Evolutionary conservation across 169 alveolate species (phyloP), one percentile per base, ranked within the genome.

Genomic region (Cryptosporidium tyzzeri): DNA sequence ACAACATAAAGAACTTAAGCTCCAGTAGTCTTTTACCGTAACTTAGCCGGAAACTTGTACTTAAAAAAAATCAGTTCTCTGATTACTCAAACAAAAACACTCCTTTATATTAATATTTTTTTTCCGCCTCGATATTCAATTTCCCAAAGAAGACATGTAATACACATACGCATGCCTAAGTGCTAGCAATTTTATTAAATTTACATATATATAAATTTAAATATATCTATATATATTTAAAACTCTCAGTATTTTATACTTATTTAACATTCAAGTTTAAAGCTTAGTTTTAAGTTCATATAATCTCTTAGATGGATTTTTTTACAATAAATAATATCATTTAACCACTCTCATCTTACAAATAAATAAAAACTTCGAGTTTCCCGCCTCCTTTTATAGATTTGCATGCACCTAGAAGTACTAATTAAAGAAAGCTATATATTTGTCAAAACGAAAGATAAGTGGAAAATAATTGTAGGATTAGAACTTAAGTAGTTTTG

Each of bases 351-450:
- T 23, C 29, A 55, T 55, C 18, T 55, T 16, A 0, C 23, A 8
- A 55, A 21, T 16, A 55, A 55, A 53, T 31, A 31, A 31, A 55
- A 55, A 23, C n/a, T n/a, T n/a, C 5, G 4, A 73, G 3, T 6
- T 71, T 73, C 69, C 86, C 86, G 86, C 86, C 86, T 73, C 9
- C 33, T 37, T 73, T 73, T 73, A 37, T 73, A 73, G 86, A 73
- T 73, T 73, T 73, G 86, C 86, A 73, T 53, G 70, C 58, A 73
- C 50, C 35, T 23, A 3, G 5, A 9, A n/a, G 23, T 10, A n/a
- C 29, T 23, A 3, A 55, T 23, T 5, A 18, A 55, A 23, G 18
- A 21, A 23, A 55, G 5, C 18, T 12, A 55, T 23, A 6, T 53
- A 53, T 55, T 55, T 55, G 37, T 21, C 48, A 41, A n/a, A 55